Evolutionary conservation across 2,329 filamentous ascomycete genomes (phyloP).

Genomic region (Diaporthe sp.): DNA sequence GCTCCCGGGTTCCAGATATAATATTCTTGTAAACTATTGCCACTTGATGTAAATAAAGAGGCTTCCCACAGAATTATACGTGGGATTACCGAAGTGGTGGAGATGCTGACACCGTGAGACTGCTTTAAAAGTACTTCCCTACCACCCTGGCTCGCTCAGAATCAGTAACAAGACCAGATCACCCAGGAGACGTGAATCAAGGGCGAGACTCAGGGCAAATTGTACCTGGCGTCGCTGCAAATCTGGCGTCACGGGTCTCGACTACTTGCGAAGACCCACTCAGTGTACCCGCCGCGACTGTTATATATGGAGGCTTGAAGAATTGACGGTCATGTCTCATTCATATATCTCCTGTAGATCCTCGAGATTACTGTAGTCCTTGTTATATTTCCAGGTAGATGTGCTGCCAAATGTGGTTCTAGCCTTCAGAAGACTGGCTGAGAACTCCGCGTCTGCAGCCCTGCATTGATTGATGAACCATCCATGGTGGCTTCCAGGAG

Average conservation of each 20-base stretch:
- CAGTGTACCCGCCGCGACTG: no score
- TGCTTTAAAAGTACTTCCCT: background rate
- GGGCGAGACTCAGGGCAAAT: no score
- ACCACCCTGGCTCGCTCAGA: background rate
- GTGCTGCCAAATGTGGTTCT: background rate
- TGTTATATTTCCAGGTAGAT: background rate
- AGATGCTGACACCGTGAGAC: background rate
- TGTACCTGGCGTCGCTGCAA: no score
- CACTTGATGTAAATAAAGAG: background rate
- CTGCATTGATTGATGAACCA: background rate
- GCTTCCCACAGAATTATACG: background rate
- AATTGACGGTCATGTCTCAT: background rate
- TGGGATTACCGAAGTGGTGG: no score
- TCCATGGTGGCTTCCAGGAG: background rate
- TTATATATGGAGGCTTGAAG: background rate
- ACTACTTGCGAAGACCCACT: no score
- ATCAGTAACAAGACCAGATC: no score
- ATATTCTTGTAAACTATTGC: background rate
- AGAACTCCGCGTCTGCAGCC: background rate
- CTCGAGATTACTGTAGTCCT: background rate
- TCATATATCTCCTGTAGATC: background rate
- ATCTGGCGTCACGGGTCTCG: no score
- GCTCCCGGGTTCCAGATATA: conserved; percentile 39
- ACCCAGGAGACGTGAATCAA: no score
- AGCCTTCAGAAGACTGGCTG: background rate